Evolutionary conservation across 805 yeast species (phyloP).

Genomic region (Candida mattraensis): DNA sequence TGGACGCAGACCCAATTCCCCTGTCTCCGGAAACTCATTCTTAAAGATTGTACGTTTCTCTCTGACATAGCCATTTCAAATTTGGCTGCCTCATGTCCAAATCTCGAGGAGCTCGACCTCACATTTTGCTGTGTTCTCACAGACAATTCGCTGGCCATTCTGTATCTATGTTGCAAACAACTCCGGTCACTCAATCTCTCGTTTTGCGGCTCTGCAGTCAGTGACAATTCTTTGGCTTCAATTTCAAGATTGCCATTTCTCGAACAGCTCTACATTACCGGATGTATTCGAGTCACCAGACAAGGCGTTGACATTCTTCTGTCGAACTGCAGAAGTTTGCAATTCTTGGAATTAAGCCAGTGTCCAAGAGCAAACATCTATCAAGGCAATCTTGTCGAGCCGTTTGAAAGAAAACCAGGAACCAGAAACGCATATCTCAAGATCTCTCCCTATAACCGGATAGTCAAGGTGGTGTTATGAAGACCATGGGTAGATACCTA

Average conservation of each 20-base stretch:
- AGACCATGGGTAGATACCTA: too few species aligned
- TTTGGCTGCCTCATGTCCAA: conserved; percentile 60
- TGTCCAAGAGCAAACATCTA: conserved; percentile 68
- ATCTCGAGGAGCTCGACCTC: conserved; percentile 55
- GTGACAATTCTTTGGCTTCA: conserved; percentile 64
- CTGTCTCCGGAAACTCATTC: conserved; percentile 47
- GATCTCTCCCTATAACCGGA: conserved; percentile 45
- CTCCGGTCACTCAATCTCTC: conserved; percentile 56
- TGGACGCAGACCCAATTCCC: conserved; percentile 64
- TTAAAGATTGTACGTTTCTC: conserved; percentile 74
- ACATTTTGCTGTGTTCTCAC: conserved; percentile 77
- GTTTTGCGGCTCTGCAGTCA: conserved; percentile 79
- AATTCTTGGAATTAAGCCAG: conserved; percentile 61
- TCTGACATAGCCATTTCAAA: conserved; percentile 64
- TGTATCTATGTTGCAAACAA: conserved; percentile 64
- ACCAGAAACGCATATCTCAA: conserved; percentile 60
- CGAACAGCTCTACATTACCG: conserved; percentile 53
- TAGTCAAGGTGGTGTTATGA: conserved; percentile 58
- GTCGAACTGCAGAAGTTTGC: conserved; percentile 53
- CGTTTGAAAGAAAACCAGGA: conserved; percentile 48
- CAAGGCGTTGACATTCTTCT: conserved; percentile 72
- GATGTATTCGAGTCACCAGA: conserved; percentile 74
- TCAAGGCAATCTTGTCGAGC: conserved; percentile 60
- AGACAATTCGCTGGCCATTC: conserved; percentile 64
- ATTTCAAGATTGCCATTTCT: conserved; percentile 55